A percentile compares a stretch with the other conserved stretches of the same genome.
Conservation (phyloP, 2,329 filamentous ascomycete species). For the Delphinella strobiligena region DNA sequence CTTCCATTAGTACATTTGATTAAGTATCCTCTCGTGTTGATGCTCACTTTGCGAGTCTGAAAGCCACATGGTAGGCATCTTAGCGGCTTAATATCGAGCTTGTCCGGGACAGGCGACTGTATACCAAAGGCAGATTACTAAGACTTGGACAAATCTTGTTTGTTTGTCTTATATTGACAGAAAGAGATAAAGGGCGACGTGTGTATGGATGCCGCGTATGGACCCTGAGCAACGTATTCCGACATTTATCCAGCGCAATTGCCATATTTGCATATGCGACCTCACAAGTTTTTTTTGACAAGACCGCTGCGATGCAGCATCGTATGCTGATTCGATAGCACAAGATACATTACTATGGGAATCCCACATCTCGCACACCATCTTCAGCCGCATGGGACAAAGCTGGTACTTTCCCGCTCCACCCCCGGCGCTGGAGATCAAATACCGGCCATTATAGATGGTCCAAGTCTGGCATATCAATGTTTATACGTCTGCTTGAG, state of each 20-base stretch:
- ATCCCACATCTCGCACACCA: conserved; percentile 10
- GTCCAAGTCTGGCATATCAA: conserved; percentile 66
- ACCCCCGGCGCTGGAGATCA: neutral
- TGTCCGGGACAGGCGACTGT: neutral
- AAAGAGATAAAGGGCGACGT: neutral
- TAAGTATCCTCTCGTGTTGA: conserved; percentile 1
- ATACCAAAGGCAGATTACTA: neutral
- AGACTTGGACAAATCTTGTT: too few species aligned
- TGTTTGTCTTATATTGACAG: neutral
- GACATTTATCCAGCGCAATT: neutral
- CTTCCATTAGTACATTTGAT: conserved; percentile 11
- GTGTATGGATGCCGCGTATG: neutral
- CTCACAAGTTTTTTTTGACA: too few species aligned
- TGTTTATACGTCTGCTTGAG: conserved; percentile 48
- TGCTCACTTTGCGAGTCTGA: conserved; percentile 83
- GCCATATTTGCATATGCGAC: neutral
- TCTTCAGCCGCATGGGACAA: conserved; percentile 8
- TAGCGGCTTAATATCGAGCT: conserved; percentile 1
- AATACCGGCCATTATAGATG: conserved; percentile 50
- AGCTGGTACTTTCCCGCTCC: conserved; percentile 2
- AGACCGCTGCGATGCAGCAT: too few species aligned
- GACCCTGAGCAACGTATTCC: too few species aligned
- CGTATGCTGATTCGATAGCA: too few species aligned
- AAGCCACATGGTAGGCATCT: conserved; percentile 87
- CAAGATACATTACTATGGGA: too few species aligned